phyloP scores from a whole-genome alignment of 2,329 filamentous ascomycete genomes.

The Achaetomium macrosporum region DNA sequence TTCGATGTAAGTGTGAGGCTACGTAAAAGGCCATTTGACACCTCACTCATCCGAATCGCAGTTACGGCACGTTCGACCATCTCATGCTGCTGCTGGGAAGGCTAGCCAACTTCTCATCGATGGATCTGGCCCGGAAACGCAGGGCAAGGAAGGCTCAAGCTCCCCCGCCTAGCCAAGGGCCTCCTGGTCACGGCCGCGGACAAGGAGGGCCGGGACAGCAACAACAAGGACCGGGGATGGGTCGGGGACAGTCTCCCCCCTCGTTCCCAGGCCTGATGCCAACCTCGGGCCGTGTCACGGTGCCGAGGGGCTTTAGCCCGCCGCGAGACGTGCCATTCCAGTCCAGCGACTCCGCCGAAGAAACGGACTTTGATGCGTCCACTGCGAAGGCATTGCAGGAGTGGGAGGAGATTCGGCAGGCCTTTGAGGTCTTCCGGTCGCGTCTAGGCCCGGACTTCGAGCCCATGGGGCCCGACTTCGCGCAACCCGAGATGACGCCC shows the following conservation, averaged over 20 bases:
- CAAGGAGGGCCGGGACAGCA: neutral
- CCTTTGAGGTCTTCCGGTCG: slow-evolving; percentile 61
- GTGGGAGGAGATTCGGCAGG: slow-evolving; percentile 68
- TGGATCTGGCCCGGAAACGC: slow-evolving; percentile 73
- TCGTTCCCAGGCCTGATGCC: slow-evolving; percentile 53
- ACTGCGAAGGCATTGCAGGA: slow-evolving; percentile 68
- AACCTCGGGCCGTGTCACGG: slow-evolving; percentile 42
- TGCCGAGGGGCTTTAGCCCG: slow-evolving; percentile 51
- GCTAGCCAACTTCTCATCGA: slow-evolving; percentile 69
- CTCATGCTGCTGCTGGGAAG: slow-evolving; percentile 75
- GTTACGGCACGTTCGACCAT: slow-evolving; percentile 87
- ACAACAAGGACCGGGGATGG: slow-evolving; percentile 1
- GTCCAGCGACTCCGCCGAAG: slow-evolving; percentile 39
- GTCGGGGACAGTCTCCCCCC: slow-evolving; percentile 35
- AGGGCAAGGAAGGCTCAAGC: slow-evolving; percentile 48
- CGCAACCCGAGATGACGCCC: slow-evolving; percentile 58
- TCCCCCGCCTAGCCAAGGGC: slow-evolving; percentile 42
- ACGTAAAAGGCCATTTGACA: neutral
- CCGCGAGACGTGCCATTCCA: slow-evolving; percentile 37
- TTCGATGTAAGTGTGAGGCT: slow-evolving; percentile 53
- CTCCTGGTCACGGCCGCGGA: slow-evolving; percentile 25
- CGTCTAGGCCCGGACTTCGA: slow-evolving; percentile 71
- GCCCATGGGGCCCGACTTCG: slow-evolving; percentile 64
- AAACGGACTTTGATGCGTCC: slow-evolving; percentile 55
- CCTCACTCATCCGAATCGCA: slow-evolving; percentile 25